A percentile compares a stretch with the other conserved stretches of the same genome.
phyloP scores from a whole-genome alignment of 495 filamentous ascomycete species.

The Venustampulla echinocandica region DNA sequence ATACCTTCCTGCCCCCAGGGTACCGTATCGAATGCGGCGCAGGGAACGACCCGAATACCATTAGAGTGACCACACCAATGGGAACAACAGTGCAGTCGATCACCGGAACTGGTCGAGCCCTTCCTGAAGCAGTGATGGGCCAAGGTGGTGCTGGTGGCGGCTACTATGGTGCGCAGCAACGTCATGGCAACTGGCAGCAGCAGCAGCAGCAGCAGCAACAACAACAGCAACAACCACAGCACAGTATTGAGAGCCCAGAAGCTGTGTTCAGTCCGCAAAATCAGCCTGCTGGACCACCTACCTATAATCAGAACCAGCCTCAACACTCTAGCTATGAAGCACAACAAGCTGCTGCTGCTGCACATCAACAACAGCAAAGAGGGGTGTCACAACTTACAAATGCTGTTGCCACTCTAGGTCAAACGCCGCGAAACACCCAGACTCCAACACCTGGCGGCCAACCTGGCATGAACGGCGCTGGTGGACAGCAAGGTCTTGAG shows the following conservation, averaged over 20 bases:
- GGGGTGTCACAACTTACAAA: conserved; percentile 74
- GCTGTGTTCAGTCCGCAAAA: conserved; percentile 42
- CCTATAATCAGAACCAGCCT: conserved; percentile 35
- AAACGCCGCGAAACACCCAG: conserved; percentile 25
- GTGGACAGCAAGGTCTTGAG: conserved; percentile 56
- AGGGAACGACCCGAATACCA: conserved; percentile 84
- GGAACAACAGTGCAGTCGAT: conserved; percentile 56
- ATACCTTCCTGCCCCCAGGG: conserved; percentile 94
- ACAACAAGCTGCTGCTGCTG: conserved; percentile 39
- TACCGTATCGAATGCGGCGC: conserved; percentile 96
- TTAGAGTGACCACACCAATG: conserved; percentile 93
- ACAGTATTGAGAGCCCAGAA: conserved; percentile 47
- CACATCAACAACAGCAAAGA: conserved; percentile 72
- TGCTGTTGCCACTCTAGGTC: conserved; percentile 49
- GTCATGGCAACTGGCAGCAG: conserved; percentile 38
- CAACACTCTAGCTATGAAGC: conserved; percentile 38
- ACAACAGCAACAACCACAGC: too few species aligned
- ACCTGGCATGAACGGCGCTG: conserved; percentile 31
- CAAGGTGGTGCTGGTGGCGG: conserved; percentile 16
- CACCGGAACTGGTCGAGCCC: conserved; percentile 33
- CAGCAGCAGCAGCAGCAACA: too few species aligned
- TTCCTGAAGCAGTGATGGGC: conserved; percentile 33
- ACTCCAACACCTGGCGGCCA: conserved; percentile 42
- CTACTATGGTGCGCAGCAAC: conserved; percentile 33
- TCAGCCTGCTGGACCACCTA: conserved; percentile 35